Base-by-base conservation (phyloP, 192 early-diverging fungal species). In the Coemansia furcata region DNA sequence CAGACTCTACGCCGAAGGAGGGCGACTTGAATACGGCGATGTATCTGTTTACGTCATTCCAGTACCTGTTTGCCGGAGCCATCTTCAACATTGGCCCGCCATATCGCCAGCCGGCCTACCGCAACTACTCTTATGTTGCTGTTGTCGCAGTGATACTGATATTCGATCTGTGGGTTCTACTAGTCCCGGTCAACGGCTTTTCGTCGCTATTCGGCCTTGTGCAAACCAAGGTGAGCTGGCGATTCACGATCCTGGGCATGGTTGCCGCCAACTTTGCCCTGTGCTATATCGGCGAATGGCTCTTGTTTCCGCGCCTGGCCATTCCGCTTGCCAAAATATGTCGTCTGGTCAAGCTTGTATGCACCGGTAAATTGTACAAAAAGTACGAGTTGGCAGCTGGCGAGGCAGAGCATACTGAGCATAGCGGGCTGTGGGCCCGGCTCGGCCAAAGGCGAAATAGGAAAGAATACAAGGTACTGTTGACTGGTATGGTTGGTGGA, bases 61-160 rank as follows among this genome's bases (percentile, higher is more conserved):
- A 98, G 82, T 99, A 99, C 73, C 64, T 98, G 40, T 78, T 92
- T 43, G 88, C 89, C 6, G 97, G 94, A 4, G 86, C 92, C n/a
- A 90, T 95, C 1, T 95, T 97, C 73, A 93, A 89, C 69, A 94
- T 94, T 60, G 98, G 98, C 0, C 92, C 93, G 33, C 98, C 97
- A 1, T 99, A 97, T 73, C 90, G 96, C 37, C 87, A 94, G 72
- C 77, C 89, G 3, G 86, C 95, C 55, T 84, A 86, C 65, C 89
- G 87, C 21, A 99, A 97, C 59, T 75, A 40, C 64, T 21, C 69
- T 4, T 74, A 83, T 65, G 26, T 72, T 17, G 69, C 63, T 6
- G 68, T 71, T 0, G 36, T 77, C 3, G 26, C 10, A 2, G 23
- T 71, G 33, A 42, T 82, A 38, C 26, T 77, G 46, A 63, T 44